Evolutionary conservation across 202 grass and related monocot genomes (phyloP), one percentile per base, ranked within the genome.

Genomic region (Cymbopogon flexuosus): DNA sequence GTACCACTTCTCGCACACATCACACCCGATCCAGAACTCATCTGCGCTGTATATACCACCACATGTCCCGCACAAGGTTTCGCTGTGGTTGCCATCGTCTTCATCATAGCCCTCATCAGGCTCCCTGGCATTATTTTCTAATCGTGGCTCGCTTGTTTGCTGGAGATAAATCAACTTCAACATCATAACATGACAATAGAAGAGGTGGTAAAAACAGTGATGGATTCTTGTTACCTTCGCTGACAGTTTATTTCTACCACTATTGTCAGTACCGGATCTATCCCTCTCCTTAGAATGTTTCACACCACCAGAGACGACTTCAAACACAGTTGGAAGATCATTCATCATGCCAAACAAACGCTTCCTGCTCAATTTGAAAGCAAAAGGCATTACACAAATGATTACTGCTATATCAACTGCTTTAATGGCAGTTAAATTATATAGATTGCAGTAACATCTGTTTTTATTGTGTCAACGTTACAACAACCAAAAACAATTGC

Each of bases 11-110:
- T 94, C 92, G 7, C 95, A 97, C 34, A 92, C 36, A 52, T 97
- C 95, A 3, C 94, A 97, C 8, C 90, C 90, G 0, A 94, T 97
- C 95, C 95, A 94, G 74, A 97, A 97, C 77, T 97, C 95, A 4
- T 90, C 86, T 0, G 91, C 90, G 2, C 78, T 94, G 36, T 97
- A 97, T 59, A 87, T 94, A 18, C 92, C 95, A 0, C 92, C 95
- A 35, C 95, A 94, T 33, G 86, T 85, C 37, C 94, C 95, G 2
- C 95, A 97, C 19, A 94, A 68, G 40, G 91, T 94, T 79, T 94
- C 91, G 0, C 81, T 85, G 77, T 94, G 92, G 70, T 98, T 87
- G 0, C 90, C 87, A 0, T 98, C 90, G 5, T 97, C 94, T 70
- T 98, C 92, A 3, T 87, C 92, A 0, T 88, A 93, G 15, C 89